Base-by-base conservation (phyloP, 139 green algal species). In the Chlamydomonas schloesseri region DNA sequence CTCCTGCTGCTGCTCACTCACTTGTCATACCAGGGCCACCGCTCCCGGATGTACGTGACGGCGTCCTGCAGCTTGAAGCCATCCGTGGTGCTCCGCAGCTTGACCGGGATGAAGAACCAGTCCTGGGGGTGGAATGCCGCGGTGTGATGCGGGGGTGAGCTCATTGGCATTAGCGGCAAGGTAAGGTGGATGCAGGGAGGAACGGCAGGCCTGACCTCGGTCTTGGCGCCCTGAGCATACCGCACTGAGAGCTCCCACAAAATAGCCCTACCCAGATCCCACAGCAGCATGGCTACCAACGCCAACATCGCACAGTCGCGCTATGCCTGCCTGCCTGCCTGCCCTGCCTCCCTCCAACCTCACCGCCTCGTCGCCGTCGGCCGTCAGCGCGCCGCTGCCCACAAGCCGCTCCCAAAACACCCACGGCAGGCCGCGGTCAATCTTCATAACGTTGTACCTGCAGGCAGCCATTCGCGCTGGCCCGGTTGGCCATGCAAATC, bases 81-180 rank as follows among this genome's bases (percentile, higher is more conserved):
- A 37, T 90, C 87, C 0, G 53, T 33, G 0, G 62, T 78, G 29
- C 50, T 60, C 0, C 87, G 80, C 46, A 84, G 53, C 42, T 81
- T 85, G 42, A 88, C 42, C 1, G 89, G 84, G 31, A 92, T 87
- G 29, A 82, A 88, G 73, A 72, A 92, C 80, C 74, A 90, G 69
- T 92, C 89, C 65, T 84, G 42, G 0, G 33, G 36, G 70, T 6
- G 37, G 34, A n/a, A n/a, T n/a, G n/a, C n/a, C n/a, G n/a, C n/a
- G n/a, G n/a, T n/a, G n/a, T n/a, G 67, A 21, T 26, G 29, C 10
- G n/a, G 67, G 29, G 69, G 34, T 11, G n/a, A 3, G 37, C 23
- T 8, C 9, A n/a, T n/a, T n/a, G n/a, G n/a, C n/a, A n/a, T n/a
- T n/a, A n/a, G n/a, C 21, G 53, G 33, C 50, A 31, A 6, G 31